A percentile compares a stretch with the other conserved stretches of the same genome.
Evolutionary conservation across 495 filamentous ascomycete species (phyloP).

Genomic region (Jackrogersella multiformis): DNA sequence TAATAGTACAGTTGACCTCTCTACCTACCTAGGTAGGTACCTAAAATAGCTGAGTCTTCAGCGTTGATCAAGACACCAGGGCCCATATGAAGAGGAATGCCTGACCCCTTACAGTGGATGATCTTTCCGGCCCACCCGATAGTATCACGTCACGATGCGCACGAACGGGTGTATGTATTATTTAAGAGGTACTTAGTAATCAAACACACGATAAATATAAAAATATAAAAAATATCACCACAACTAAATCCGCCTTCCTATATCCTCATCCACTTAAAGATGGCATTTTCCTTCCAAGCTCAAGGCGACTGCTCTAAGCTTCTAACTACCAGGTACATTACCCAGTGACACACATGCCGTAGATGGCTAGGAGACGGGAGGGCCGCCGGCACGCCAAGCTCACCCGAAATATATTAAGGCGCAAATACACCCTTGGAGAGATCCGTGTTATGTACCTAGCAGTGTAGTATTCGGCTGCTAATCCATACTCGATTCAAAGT

Average conservation of each 20-base stretch:
- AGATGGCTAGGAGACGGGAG: constrained; percentile 9
- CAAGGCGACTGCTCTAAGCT: too few species aligned
- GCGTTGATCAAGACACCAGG: constrained; percentile 2
- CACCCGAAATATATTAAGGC: constrained; percentile 6
- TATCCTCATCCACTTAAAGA: too few species aligned
- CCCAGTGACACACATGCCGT: too few species aligned
- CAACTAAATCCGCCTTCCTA: too few species aligned
- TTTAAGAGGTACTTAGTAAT: too few species aligned
- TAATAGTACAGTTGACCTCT: too few species aligned
- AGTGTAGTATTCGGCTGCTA: constrained; percentile 25
- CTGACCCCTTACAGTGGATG: background rate
- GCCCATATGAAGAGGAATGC: background rate
- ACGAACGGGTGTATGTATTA: too few species aligned
- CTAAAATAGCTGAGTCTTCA: too few species aligned
- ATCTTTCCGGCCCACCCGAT: background rate
- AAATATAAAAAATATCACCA: too few species aligned
- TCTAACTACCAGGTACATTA: too few species aligned
- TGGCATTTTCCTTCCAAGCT: too few species aligned
- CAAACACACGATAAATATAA: too few species aligned
- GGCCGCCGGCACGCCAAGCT: constrained; percentile 20
- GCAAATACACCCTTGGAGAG: constrained; percentile 11
- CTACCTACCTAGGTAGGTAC: background rate
- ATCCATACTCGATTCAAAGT: constrained; percentile 19
- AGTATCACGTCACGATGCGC: background rate
- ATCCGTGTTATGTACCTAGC: constrained; percentile 14